Base-by-base conservation (phyloP, 225 moss, liverwort and hornwort species). In the Asterella californica region DNA sequence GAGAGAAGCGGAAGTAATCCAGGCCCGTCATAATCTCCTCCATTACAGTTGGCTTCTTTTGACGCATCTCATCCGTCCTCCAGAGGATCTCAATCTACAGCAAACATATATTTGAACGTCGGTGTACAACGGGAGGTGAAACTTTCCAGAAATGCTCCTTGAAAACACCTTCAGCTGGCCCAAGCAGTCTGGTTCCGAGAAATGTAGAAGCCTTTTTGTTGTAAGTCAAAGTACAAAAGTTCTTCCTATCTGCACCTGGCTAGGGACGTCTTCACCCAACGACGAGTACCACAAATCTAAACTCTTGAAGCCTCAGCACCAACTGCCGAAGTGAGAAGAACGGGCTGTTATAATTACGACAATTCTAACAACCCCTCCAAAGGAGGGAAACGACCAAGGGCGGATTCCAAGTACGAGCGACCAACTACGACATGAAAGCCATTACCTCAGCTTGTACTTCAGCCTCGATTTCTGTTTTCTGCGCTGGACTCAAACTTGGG, bases 61-160 rank as follows among this genome's bases (percentile, higher is more conserved):
- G 87, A 81, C 93, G 92, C 96, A 96, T 96, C 83, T 96, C 96
- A 81, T 96, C 94, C 80, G 96, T 96, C 86, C 91, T 91, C 96
- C 96, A 96, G 61, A 96, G 88, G 82, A 93, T 90, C 84, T 94
- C 93, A 81, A 96, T 87, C 96, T 96, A 63, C 24, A 53, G 10
- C 38, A 73, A 14, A 55, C 15, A 32, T 9, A 94, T 52, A 53
- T 1, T 9, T 14, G 17, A 52, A 18, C 17, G 19, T 52, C 17
- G 33, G 30, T 70, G 9, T 4, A 19, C 8, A n/a, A 46, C 25
- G 5, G 30, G 48, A 50, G 12, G 47, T 74, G 30, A 52, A 22
- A 9, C 53, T 32, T 30, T 17, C 53, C 52, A 53, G 17, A 45
- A 17, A 38, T 1, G 45, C 42, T 45, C 70, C 9, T 45, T 25